These are phyloP conservation scores for Sorghum bicolor DNA, from an alignment of 176 grass and related monocot species.

Conservation along the genomic window DNA sequence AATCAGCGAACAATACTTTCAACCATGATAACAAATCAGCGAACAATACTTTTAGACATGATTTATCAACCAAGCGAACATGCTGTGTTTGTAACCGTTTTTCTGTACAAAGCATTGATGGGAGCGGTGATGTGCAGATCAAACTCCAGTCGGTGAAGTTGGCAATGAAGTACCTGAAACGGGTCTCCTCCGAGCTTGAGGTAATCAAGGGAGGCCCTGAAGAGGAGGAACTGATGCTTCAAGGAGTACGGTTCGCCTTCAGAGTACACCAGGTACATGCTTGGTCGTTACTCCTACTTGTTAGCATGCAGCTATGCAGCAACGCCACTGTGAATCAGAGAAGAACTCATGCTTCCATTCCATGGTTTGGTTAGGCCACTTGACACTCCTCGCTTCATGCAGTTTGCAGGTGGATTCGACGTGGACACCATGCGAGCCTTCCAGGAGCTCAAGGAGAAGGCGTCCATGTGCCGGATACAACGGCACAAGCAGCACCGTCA, in stretches of 20 bases:
- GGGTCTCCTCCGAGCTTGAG: slow-evolving; percentile 86
- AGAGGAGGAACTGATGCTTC: slow-evolving; percentile 96
- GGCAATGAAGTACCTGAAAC: slow-evolving; percentile 83
- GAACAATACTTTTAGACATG: too few species aligned
- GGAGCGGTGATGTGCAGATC: slow-evolving; percentile 39
- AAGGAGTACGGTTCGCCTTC: slow-evolving; percentile 92
- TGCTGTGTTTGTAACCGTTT: too few species aligned
- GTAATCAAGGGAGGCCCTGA: slow-evolving; percentile 55
- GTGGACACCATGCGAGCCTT: slow-evolving; percentile 94
- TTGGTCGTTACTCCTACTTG: too few species aligned
- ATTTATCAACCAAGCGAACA: too few species aligned
- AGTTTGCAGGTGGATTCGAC: slow-evolving; percentile 96
- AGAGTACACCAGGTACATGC: slow-evolving; percentile 85
- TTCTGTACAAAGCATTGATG: not conserved
- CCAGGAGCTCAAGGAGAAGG: slow-evolving; percentile 95
- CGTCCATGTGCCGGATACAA: slow-evolving; percentile 56
- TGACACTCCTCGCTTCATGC: not conserved
- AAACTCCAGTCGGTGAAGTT: slow-evolving; percentile 86
- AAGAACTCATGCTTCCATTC: not conserved
- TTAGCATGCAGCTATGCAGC: not conserved
- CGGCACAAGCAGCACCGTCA: slow-evolving; percentile 48
- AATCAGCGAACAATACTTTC: too few species aligned
- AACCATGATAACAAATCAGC: too few species aligned
- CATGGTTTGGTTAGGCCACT: not conserved
- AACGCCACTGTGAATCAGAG: not conserved